A percentile compares a stretch with the other conserved stretches of the same genome.
Conservation (phyloP, 495 filamentous ascomycete genomes). For the Penicillium angulare region DNA sequence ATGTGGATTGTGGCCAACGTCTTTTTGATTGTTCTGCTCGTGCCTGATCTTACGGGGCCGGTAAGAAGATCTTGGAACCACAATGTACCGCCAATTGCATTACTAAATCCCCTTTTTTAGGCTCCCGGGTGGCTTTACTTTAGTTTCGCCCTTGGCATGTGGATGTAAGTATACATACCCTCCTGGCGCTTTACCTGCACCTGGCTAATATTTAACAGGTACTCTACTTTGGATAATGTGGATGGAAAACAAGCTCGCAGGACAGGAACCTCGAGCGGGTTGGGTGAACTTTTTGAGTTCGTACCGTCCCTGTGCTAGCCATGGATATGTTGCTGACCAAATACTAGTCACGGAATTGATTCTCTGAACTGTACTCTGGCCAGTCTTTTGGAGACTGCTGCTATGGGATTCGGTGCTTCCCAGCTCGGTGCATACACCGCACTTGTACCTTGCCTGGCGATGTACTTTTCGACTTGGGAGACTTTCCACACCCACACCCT, state of each 20-base stretch:
- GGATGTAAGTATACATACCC: conserved; percentile 61
- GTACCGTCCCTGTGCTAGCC: conserved; percentile 16
- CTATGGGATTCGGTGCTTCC: conserved; percentile 83
- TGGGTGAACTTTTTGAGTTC: conserved; percentile 95
- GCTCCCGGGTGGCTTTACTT: conserved; percentile 91
- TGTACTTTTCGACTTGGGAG: conserved; percentile 99
- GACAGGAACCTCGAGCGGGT: conserved; percentile 89
- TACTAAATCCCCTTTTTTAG: conserved; percentile 36
- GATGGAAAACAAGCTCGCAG: conserved; percentile 96
- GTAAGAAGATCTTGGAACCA: conserved; percentile 47
- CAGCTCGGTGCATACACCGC: conserved; percentile 87
- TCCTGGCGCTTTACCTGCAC: not conserved
- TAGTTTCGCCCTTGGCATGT: conserved; percentile 89
- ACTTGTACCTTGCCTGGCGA: conserved; percentile 84
- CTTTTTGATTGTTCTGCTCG: conserved; percentile 69
- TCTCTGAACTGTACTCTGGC: conserved; percentile 94
- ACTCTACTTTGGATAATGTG: conserved; percentile 97
- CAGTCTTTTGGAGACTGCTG: conserved; percentile 82
- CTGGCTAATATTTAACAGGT: conserved; percentile 41
- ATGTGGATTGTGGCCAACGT: conserved; percentile 90
- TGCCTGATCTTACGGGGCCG: conserved; percentile 91
- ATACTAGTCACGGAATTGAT: conserved; percentile 83
- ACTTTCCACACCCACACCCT: conserved; percentile 98
- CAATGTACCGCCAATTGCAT: too few relatives aligned
- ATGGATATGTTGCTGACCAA: conserved; percentile 28